phyloP scores from a whole-genome alignment of 305 asterid genomes.

The Lippia alba region DNA sequence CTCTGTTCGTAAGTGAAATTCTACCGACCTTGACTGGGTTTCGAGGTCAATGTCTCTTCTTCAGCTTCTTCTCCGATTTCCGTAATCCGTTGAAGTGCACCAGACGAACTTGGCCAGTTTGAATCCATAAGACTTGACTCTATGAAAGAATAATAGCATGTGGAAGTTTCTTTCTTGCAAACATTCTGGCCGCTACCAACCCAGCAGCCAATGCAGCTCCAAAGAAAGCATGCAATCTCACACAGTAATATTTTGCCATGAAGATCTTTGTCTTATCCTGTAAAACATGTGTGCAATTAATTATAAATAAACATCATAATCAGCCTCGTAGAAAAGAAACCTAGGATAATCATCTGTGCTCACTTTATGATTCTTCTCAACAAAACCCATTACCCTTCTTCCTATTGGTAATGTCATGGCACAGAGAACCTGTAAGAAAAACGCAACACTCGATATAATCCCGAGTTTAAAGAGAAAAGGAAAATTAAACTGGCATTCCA shows the following conservation, averaged over 20 bases:
- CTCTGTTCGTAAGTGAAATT: no score
- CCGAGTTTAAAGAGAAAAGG: not conserved
- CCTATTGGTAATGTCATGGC: constrained; percentile 76
- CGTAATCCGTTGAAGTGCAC: no score
- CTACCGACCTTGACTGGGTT: no score
- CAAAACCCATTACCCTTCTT: constrained; percentile 56
- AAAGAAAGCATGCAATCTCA: constrained; percentile 72
- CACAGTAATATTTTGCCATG: constrained; percentile 77
- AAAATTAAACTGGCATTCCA: no score
- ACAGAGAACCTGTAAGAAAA: constrained; percentile 63
- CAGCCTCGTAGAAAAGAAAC: no score
- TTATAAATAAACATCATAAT: not conserved
- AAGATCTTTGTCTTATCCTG: constrained; percentile 74
- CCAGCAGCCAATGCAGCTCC: constrained; percentile 87
- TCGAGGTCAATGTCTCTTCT: no score
- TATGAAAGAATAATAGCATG: constrained; percentile 48
- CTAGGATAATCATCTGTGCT: constrained; percentile 35
- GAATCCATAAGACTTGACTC: no score
- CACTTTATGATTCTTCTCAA: constrained; percentile 68
- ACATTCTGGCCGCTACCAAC: constrained; percentile 65
- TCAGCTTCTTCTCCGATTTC: no score
- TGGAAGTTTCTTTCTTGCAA: constrained; percentile 53
- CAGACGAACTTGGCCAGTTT: no score
- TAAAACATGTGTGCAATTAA: not conserved
- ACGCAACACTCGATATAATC: not conserved